Percentiles rank a stretch among this genome's conserved stretches.
Evolutionary conservation across 768 basidiomycete genomes (phyloP).

Genomic region (Bullera alba): DNA sequence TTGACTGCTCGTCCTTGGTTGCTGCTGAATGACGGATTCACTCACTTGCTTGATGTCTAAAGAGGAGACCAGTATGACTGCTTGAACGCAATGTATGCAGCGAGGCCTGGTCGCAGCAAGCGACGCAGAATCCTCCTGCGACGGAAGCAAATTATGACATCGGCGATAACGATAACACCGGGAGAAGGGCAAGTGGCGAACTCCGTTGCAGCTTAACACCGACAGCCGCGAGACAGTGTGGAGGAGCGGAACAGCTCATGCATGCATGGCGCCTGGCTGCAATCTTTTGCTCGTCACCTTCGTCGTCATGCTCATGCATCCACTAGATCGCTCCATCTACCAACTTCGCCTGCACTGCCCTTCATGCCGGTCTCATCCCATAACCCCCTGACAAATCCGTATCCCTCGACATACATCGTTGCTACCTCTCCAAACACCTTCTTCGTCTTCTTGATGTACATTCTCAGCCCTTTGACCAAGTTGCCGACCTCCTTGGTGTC

Average conservation of each 20-base stretch:
- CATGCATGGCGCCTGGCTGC: too few species aligned
- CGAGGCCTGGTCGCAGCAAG: too few species aligned
- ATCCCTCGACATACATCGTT: conserved; percentile 28
- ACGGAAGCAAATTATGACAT: too few species aligned
- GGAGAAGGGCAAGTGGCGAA: too few species aligned
- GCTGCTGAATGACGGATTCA: too few species aligned
- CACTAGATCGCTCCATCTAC: conserved; percentile 31
- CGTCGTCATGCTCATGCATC: conserved; percentile 7
- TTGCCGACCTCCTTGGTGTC: conserved; percentile 8
- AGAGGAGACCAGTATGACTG: too few species aligned
- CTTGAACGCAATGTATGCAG: too few species aligned
- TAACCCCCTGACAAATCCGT: conserved; percentile 27
- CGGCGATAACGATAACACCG: too few species aligned
- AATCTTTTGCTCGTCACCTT: neutral
- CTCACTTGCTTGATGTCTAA: too few species aligned
- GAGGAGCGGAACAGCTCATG: too few species aligned
- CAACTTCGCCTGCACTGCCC: conserved; percentile 27
- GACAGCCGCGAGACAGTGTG: neutral
- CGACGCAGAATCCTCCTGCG: too few species aligned
- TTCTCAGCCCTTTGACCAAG: conserved; percentile 15
- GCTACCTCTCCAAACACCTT: conserved; percentile 40
- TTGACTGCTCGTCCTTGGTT: too few species aligned
- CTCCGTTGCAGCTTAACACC: neutral
- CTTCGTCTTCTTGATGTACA: conserved; percentile 31
- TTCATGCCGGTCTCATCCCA: conserved; percentile 36